Evolutionary conservation across 1,139 yeast species (phyloP), one percentile per base, ranked within the genome.

Genomic region (Blastobotrys apis): DNA sequence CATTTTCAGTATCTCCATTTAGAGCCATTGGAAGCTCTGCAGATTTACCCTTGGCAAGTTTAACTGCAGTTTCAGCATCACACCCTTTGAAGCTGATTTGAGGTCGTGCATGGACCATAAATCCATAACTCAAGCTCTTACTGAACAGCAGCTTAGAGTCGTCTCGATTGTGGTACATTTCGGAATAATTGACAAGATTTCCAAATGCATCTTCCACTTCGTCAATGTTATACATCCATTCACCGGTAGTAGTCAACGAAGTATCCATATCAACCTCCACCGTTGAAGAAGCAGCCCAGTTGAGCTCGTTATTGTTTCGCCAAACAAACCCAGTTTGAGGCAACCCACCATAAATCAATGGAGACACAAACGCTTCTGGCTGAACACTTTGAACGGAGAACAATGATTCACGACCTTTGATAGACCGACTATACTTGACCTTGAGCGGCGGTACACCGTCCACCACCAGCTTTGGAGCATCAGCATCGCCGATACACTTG

Each of bases 171-270:
- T 53, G 52, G 39, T 55, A 52, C 16, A 57, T 49, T 17, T 47
- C 51, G 1, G 73, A 73, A 54, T 80, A 86, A 45, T 75, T 73
- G 45, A 80, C 75, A 2, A 66, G 54, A 55, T 85, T 85, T 0
- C 96, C 96, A 49, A 86, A 69, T 1, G 83, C 84, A 63, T 90
- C 97, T 8, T 73, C 73, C 5, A 88, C 74, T 50, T 77, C 78
- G 36, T 78, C 76, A 35, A 90, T 72, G 41, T 78, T 78, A 57
- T 84, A 87, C 31, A 77, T 73, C 61, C 85, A 73, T 17, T 67
- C 68, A 12, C 95, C 95, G 5, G 77, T 67, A 17, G 70, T 66
- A 12, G 69, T 68, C 30, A 77, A 43, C 9, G 69, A 64, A n/a
- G 73, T 66, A 43, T 75, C 78, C 46, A 80, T 57, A 20, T 74